Conservation (phyloP, 805 yeast genomes). For the Cyberlindnera mycetangii region DNA sequence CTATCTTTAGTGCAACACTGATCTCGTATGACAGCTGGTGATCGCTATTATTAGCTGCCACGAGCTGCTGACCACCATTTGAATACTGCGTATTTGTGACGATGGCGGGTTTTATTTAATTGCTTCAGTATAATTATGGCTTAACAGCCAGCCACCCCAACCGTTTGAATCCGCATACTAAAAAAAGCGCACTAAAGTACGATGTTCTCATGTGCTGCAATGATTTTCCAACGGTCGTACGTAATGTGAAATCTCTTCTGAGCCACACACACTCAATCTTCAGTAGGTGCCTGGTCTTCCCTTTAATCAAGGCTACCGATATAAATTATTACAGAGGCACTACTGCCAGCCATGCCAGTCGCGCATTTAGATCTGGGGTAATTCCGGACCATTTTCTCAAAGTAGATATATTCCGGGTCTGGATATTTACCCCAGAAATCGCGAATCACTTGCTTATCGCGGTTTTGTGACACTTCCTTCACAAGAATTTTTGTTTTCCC, state of each 20-base stretch:
- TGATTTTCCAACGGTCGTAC: too few relatives aligned
- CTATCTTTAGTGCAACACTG: neutral
- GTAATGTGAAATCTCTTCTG: too few relatives aligned
- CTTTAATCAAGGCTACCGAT: too few relatives aligned
- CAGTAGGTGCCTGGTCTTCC: too few relatives aligned
- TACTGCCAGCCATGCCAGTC: neutral
- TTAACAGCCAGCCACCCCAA: too few relatives aligned
- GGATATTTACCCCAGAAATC: conserved; percentile 1
- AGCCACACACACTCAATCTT: too few relatives aligned
- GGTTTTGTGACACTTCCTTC: neutral
- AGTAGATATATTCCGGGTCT: neutral
- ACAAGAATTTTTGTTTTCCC: too few relatives aligned
- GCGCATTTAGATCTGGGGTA: neutral
- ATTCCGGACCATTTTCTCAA: too few relatives aligned
- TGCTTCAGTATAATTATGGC: neutral
- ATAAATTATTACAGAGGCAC: too few relatives aligned
- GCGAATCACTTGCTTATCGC: neutral
- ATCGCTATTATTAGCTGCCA: neutral
- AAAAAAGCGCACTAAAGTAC: too few relatives aligned
- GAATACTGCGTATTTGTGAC: neutral
- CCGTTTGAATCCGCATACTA: too few relatives aligned
- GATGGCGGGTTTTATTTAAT: neutral
- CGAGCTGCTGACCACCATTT: neutral
- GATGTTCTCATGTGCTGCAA: too few relatives aligned
- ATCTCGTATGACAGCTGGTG: neutral